Evolutionary conservation across 1,139 yeast species (phyloP), one percentile per base, ranked within the genome.

Genomic region (Cylindricascospora bacillispora): DNA sequence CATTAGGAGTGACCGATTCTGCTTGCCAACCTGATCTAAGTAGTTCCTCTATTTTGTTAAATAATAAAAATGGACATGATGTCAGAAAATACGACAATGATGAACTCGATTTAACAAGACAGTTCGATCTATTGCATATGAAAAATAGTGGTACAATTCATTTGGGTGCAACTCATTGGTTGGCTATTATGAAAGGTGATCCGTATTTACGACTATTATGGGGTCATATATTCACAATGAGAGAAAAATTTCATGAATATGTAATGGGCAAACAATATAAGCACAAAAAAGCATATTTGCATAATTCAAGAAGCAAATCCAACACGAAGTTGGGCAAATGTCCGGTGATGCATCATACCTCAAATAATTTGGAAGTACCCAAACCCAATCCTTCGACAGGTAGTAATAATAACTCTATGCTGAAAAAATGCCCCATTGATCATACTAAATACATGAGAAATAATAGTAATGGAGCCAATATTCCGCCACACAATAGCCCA

Each of bases 161-260:
- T 45, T 55, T 66, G 26, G 70, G 70, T 31, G 64, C 67, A 1
- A 61, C 70, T 3, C 68, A 70, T 17, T 67, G 72, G 70, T 47
- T 67, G 40, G 69, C 70, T 16, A 59, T 66, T 17, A 66, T 66
- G 56, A 62, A 66, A 40, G 69, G 70, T 39, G 73, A 67, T 39
- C 64, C 69, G 3, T 66, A 65, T 39, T 44, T 67, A 27, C 60
- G 67, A 33, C 62, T 66, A 24, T 42, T 67, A 14, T 67, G 73
- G 73, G 59, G 65, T 18, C 70, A 66, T 40, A 65, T 67, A 13
- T 57, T 66, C 35, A 63, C 62, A 30, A 52, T 67, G 37, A 54
- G 71, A 37, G 67, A 63, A 35, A 68, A 64, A 31, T 49, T 58
- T 17, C 35, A 45, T 24, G 56, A 52, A 30, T 52, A 52, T 49